These are phyloP conservation scores for Echinochloa phyllopogon DNA, from an alignment of 176 grass and related monocot genomes.

Conservation along the genomic window DNA sequence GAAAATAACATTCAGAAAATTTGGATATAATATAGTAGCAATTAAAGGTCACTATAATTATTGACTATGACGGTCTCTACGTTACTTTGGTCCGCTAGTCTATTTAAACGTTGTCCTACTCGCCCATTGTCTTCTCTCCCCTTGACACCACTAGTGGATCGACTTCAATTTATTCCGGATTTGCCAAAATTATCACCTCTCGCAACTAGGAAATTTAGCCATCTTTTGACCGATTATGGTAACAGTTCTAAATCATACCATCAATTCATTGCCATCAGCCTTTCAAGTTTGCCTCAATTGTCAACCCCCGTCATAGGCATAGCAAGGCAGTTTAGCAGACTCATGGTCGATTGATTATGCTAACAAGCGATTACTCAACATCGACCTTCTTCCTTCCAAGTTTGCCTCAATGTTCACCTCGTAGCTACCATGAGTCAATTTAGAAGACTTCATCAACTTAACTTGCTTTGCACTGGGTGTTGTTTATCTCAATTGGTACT, in stretches of 20 bases:
- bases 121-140: background rate
- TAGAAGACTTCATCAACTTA: background rate
- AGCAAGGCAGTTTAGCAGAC: background rate
- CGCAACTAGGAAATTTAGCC: background rate
- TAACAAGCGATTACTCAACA: background rate
- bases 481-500: too few species aligned
- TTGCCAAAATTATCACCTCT: background rate
- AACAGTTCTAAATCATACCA: background rate
- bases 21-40: too few species aligned
- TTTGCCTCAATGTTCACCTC: background rate
- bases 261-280: background rate
- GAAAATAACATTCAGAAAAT: too few species aligned
- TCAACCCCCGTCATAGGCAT: background rate
- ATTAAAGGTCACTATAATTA: background rate
- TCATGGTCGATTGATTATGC: accelerated
- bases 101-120: background rate
- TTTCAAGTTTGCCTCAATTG: background rate
- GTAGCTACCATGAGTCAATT: background rate
- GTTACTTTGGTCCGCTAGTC: background rate
- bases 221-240: background rate
- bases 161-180: background rate
- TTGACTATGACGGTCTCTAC: background rate
- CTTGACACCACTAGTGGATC: background rate
- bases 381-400: background rate
- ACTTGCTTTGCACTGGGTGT: too few species aligned